Percentiles rank a stretch among this genome's conserved stretches.
These are phyloP conservation scores for Gnaphalium uliginosum DNA, from an alignment of 129 eudicot genomes.

Conservation along the genomic window DNA sequence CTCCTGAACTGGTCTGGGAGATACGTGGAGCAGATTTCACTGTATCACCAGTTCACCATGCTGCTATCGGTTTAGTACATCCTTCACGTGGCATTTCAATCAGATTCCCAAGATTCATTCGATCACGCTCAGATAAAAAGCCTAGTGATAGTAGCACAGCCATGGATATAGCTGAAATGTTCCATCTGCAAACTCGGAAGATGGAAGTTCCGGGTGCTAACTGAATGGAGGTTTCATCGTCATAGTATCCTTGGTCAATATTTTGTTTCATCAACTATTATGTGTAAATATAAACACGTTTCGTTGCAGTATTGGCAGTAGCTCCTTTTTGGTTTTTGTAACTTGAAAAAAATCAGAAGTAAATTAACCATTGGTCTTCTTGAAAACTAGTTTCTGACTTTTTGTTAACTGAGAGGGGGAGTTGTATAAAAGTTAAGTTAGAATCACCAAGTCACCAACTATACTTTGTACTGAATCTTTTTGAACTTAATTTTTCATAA, in stretches of 20 bases:
- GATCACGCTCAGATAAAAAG: conserved; percentile 63
- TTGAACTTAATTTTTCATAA: not conserved
- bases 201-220: conserved; percentile 56
- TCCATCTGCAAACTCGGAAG: conserved; percentile 79
- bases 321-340: not conserved
- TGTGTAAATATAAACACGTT: conserved; percentile 17
- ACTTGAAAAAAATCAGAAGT: not conserved
- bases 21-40: conserved; percentile 90
- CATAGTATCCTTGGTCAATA: not conserved
- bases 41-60: conserved; percentile 88
- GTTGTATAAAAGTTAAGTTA: not conserved
- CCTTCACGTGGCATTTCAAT: conserved; percentile 87
- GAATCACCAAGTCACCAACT: not conserved
- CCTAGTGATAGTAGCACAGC: conserved; percentile 82
- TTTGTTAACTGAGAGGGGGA: too few relatives aligned
- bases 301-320: not conserved
- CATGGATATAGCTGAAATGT: conserved; percentile 79
- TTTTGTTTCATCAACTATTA: not conserved
- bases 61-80: conserved; percentile 80
- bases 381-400: too few relatives aligned
- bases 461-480: not conserved
- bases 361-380: not conserved
- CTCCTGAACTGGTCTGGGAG: conserved; percentile 84
- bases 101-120: conserved; percentile 77
- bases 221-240: conserved; percentile 10